Conservation (phyloP, 345 rosid species). For the Noccaea bulbosa region DNA sequence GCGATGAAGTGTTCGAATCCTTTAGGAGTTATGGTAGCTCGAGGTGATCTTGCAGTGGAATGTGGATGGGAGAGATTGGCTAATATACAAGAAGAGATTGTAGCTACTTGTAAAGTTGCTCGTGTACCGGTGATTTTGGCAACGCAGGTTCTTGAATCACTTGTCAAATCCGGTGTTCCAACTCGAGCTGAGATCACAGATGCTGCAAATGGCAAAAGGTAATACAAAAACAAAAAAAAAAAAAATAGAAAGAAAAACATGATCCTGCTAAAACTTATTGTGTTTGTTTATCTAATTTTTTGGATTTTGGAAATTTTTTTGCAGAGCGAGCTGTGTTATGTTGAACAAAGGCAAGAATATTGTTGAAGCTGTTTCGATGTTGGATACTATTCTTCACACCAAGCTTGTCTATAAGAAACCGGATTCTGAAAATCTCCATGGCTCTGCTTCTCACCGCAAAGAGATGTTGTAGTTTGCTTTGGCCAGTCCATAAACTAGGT, state of each 20-base stretch:
- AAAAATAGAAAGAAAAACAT: neutral
- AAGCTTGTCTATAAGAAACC: slow-evolving; percentile 43
- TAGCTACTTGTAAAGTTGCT: slow-evolving; percentile 56
- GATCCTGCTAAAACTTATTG: neutral
- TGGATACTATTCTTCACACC: slow-evolving; percentile 53
- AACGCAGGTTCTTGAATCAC: slow-evolving; percentile 75
- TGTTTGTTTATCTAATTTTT: slow-evolving; percentile 16
- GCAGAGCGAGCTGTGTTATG: slow-evolving; percentile 68
- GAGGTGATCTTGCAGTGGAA: slow-evolving; percentile 84
- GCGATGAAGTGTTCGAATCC: slow-evolving; percentile 71
- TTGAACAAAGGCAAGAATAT: slow-evolving; percentile 70
- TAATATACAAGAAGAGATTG: slow-evolving; percentile 68
- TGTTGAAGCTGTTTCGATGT: slow-evolving; percentile 58
- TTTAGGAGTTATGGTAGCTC: slow-evolving; percentile 71
- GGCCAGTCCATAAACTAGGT: slow-evolving; percentile 19
- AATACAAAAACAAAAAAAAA: neutral
- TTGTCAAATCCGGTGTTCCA: slow-evolving; percentile 69
- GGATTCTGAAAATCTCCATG: slow-evolving; percentile 26
- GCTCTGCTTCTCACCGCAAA: slow-evolving; percentile 13
- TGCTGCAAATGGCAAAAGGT: slow-evolving; percentile 66
- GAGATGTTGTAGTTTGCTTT: slow-evolving; percentile 13
- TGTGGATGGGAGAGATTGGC: slow-evolving; percentile 81
- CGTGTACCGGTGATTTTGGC: slow-evolving; percentile 68
- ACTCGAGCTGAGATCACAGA: slow-evolving; percentile 77
- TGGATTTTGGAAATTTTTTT: neutral